phyloP scores from a whole-genome alignment of 805 yeast genomes.

The Maudiozyma saulgeensis region DNA sequence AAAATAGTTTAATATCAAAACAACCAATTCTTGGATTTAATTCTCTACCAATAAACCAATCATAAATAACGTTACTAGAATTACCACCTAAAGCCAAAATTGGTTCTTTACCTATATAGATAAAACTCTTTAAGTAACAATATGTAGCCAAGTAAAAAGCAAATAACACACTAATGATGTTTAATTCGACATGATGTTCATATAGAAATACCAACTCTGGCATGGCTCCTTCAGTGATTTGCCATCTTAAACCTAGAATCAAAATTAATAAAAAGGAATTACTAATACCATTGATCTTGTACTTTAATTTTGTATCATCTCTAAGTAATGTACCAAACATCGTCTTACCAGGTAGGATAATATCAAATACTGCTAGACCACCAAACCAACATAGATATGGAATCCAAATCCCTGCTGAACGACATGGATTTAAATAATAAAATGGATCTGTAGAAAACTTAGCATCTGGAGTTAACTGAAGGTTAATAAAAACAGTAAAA shows the following conservation, averaged over 20 bases:
- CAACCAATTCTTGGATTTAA: constrained; percentile 75
- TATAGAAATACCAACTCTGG: constrained; percentile 79
- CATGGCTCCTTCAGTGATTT: constrained; percentile 41
- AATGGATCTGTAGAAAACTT: background rate
- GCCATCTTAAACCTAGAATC: constrained; percentile 43
- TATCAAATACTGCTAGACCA: constrained; percentile 52
- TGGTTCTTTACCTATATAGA: constrained; percentile 46
- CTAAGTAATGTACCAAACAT: constrained; percentile 61
- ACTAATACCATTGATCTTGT: constrained; percentile 74
- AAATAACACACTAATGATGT: constrained; percentile 52
- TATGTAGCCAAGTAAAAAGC: constrained; percentile 53
- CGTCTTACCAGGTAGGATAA: constrained; percentile 53
- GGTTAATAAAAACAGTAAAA: constrained; percentile 48
- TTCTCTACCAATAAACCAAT: constrained; percentile 97
- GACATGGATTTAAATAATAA: constrained; percentile 35
- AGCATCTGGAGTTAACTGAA: constrained; percentile 45
- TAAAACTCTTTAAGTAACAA: constrained; percentile 59
- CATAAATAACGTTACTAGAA: constrained; percentile 63
- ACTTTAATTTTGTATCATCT: constrained; percentile 61
- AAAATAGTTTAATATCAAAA: constrained; percentile 82
- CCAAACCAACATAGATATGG: constrained; percentile 69
- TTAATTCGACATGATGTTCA: constrained; percentile 55
- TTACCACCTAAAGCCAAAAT: constrained; percentile 84
- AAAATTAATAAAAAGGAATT: constrained; percentile 36
- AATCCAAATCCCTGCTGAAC: constrained; percentile 40